Evolutionary conservation across 2,329 filamentous ascomycete genomes (phyloP).

Genomic region (Phyllosticta citriasiana): DNA sequence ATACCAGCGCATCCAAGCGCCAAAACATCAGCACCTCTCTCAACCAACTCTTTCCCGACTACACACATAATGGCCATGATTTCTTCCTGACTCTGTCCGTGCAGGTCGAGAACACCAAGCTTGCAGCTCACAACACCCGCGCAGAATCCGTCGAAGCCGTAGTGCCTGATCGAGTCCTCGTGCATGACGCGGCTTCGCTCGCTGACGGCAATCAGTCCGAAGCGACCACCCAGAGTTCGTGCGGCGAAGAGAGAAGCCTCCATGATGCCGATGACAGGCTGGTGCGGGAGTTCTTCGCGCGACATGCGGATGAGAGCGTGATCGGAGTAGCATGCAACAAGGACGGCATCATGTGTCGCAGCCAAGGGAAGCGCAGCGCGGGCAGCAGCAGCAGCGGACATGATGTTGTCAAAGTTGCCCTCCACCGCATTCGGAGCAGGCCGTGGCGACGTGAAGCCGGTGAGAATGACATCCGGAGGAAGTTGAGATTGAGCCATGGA

Average conservation of each 20-base stretch:
- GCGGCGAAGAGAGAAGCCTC: conserved; percentile 41
- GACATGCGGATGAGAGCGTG: conserved; percentile 39
- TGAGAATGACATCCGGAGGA: conserved; percentile 37
- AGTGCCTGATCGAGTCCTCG: conserved; percentile 30
- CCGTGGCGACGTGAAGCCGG: conserved; percentile 41
- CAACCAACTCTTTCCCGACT: conserved; percentile 31
- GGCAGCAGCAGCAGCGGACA: conserved; percentile 40
- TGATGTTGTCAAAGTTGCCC: conserved; percentile 39
- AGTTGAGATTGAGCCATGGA: conserved; percentile 33
- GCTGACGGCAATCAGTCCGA: conserved; percentile 37
- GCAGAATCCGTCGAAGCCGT: conserved; percentile 34
- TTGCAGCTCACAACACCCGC: conserved; percentile 34
- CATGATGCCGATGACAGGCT: conserved; percentile 42
- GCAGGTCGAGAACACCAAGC: conserved; percentile 37
- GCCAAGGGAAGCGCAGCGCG: conserved; percentile 37
- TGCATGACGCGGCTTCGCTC: conserved; percentile 31
- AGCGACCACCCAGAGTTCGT: conserved; percentile 38
- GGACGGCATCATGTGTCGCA: conserved; percentile 35
- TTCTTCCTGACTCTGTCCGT: conserved; percentile 28
- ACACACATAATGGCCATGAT: conserved; percentile 31
- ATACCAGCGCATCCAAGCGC: conserved; percentile 41
- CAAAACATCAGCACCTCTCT: conserved; percentile 33
- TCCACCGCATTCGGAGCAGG: conserved; percentile 44
- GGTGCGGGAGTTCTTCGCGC: conserved; percentile 32
- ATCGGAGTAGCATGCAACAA: conserved; percentile 41